These are phyloP conservation scores for Raphanus sativus DNA, from an alignment of 345 rosid species.

Conservation along the genomic window DNA sequence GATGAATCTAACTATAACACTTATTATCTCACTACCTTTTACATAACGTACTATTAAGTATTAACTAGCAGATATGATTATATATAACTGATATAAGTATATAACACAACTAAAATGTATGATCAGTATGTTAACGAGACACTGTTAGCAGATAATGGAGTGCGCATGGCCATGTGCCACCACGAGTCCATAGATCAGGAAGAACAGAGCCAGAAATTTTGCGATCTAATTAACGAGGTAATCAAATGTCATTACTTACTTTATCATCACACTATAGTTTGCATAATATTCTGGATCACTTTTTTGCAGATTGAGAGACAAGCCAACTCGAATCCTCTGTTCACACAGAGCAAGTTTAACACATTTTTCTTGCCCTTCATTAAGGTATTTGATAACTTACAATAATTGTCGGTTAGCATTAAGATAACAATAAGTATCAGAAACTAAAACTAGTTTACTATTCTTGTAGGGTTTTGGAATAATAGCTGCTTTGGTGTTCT, in stretches of 20 bases:
- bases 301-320: conserved; percentile 19
- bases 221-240: conserved; percentile 28
- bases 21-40: not conserved
- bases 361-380: conserved; percentile 21
- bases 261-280: not conserved
- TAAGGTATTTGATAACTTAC: conserved; percentile 12
- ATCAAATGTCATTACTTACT: not conserved
- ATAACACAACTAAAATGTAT: conserved; percentile 2
- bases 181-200: conserved; percentile 1
- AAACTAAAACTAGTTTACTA: not conserved
- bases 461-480: conserved; percentile 26
- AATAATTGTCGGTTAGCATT: not conserved
- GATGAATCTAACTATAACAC: not conserved
- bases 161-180: conserved; percentile 1
- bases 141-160: conserved; percentile 19
- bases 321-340: conserved; percentile 27
- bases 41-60: not conserved
- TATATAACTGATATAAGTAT: not conserved
- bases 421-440: not conserved
- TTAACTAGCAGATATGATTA: not conserved
- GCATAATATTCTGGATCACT: not conserved
- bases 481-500: conserved; percentile 18
- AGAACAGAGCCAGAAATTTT: not conserved
- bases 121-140: conserved; percentile 26
- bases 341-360: conserved; percentile 25